Conservation (phyloP, 2,329 filamentous ascomycete species). For the Monosporascus sp. region DNA sequence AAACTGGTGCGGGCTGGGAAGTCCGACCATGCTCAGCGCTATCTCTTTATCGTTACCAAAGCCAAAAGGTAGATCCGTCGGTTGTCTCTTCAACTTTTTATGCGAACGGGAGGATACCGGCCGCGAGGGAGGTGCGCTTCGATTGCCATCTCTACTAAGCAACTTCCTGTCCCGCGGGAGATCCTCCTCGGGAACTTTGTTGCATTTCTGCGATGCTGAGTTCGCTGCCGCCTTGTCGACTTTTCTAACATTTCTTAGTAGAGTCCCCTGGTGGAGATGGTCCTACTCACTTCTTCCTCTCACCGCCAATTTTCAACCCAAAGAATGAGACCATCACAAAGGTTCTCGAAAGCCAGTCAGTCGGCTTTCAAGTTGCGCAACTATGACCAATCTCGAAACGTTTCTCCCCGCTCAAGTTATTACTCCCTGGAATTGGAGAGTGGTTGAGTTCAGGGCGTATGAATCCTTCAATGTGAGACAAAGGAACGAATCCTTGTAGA, state of each 20-base stretch:
- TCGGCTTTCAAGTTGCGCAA: conserved; percentile 5
- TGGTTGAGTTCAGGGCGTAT: not conserved
- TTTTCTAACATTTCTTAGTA: conserved; percentile 22
- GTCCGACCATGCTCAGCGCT: conserved; percentile 41
- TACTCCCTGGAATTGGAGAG: not conserved
- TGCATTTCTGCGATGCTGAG: conserved; percentile 17
- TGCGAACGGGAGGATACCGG: conserved; percentile 36
- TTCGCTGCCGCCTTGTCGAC: conserved; percentile 24
- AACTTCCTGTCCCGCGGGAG: conserved; percentile 3
- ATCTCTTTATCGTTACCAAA: conserved; percentile 32
- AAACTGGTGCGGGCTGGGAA: conserved; percentile 22
- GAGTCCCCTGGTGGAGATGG: conserved; percentile 6
- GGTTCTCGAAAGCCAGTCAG: not conserved
- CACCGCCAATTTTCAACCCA: conserved; percentile 49
- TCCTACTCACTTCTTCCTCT: conserved; percentile 51
- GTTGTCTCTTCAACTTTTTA: conserved; percentile 16
- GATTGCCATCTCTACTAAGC: conserved; percentile 8
- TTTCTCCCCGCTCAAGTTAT: not conserved
- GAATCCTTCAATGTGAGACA: not conserved
- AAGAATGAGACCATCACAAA: conserved; percentile 53
- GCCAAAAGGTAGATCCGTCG: conserved; percentile 20
- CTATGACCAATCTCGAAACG: conserved; percentile 5
- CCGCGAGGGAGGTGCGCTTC: conserved; percentile 18
- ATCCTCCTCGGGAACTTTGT: conserved; percentile 6
- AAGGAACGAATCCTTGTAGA: conserved; percentile 8